Evolutionary conservation across 2,329 filamentous ascomycete genomes (phyloP).

Genomic region (Monilinia laxa): DNA sequence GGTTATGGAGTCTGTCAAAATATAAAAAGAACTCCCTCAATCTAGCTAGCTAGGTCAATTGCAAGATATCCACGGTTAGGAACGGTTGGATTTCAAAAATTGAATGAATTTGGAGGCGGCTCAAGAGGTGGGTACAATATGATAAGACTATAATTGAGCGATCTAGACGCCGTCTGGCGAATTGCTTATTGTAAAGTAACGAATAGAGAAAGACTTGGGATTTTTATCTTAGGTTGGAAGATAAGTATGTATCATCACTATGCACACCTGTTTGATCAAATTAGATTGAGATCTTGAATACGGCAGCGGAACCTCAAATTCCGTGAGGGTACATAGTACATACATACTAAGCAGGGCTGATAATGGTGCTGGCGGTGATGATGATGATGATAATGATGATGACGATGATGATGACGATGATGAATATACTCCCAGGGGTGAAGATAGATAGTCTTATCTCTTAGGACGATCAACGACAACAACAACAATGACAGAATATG

Average conservation of each 20-base stretch:
- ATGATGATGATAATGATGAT: not conserved
- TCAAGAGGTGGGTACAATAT: slow-evolving; percentile 8
- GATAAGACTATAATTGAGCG: not conserved
- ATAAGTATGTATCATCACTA: not conserved
- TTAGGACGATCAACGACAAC: not conserved
- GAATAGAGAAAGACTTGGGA: not conserved
- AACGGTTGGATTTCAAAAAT: slow-evolving; percentile 11
- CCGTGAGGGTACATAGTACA: not conserved
- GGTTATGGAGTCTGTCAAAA: not conserved
- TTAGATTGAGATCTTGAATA: slow-evolving; percentile 10
- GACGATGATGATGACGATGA: not conserved
- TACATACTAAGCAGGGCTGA: slow-evolving; percentile 15
- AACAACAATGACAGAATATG: not conserved
- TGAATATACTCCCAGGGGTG: slow-evolving; percentile 5
- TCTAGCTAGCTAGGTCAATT: not conserved
- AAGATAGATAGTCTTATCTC: slow-evolving; percentile 8
- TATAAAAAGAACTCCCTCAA: not conserved
- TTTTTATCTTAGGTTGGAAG: not conserved
- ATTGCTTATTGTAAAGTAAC: not conserved
- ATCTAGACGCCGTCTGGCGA: slow-evolving; percentile 9
- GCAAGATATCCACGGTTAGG: not conserved
- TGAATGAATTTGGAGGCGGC: slow-evolving; percentile 12
- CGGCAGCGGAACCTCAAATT: slow-evolving; percentile 9
- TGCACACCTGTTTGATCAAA: not conserved
- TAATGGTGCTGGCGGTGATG: not conserved